A percentile compares a stretch with the other conserved stretches of the same genome.
Evolutionary conservation across 2,329 filamentous ascomycete species (phyloP).

Genomic region (Aurifilum marmelostoma): DNA sequence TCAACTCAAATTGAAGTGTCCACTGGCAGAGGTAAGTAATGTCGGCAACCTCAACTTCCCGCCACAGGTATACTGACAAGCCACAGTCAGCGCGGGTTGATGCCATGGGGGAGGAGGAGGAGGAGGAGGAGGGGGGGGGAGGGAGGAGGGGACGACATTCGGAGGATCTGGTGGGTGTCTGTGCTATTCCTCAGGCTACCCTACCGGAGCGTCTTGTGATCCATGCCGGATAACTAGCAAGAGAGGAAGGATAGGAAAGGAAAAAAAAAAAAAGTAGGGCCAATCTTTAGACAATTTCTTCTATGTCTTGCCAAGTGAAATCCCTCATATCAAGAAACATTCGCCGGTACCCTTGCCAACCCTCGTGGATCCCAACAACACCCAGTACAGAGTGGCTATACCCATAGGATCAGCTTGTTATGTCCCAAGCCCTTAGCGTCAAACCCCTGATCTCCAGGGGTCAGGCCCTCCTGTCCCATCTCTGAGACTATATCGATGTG

Average conservation of each 20-base stretch:
- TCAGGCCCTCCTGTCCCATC: neutral
- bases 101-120: neutral
- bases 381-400: too few species aligned
- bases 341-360: neutral
- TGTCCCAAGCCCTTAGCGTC: neutral
- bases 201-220: neutral
- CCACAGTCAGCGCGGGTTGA: neutral
- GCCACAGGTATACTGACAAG: neutral
- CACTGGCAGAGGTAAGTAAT: neutral
- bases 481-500: neutral
- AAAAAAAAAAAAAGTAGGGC: too few species aligned
- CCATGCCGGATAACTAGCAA: neutral
- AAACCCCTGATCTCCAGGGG: neutral
- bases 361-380: neutral
- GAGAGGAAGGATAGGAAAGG: too few species aligned
- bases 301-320: neutral
- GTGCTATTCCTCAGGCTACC: neutral
- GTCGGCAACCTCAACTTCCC: neutral
- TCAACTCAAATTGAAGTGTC: constrained; percentile 24
- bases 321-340: neutral
- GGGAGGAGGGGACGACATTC: neutral
- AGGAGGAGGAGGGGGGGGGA: neutral
- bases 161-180: neutral
- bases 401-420: neutral
- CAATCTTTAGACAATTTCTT: neutral